Percentiles rank a stretch among this genome's conserved stretches.
These are phyloP conservation scores for Fusarium albidum DNA, from an alignment of 2,329 filamentous ascomycete species.

Conservation along the genomic window DNA sequence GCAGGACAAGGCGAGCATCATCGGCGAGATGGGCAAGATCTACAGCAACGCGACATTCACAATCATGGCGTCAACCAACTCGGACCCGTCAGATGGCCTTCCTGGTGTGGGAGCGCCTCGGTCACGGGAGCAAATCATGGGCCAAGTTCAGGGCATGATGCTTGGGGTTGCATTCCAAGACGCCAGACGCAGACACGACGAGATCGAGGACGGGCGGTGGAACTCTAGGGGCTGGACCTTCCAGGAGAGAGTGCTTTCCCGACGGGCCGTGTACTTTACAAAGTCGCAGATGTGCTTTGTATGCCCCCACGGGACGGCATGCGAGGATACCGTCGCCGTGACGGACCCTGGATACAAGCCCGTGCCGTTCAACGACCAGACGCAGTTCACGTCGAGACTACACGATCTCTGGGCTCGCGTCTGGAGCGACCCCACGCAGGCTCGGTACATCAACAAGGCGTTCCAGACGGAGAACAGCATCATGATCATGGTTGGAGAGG, in stretches of 20 bases:
- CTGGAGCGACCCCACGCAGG: constrained; percentile 18
- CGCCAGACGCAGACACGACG: not conserved
- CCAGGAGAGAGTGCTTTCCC: constrained; percentile 19
- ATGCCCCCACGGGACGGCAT: constrained; percentile 9
- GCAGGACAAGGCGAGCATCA: constrained; percentile 15
- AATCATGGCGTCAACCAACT: constrained; percentile 20
- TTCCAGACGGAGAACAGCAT: constrained; percentile 11
- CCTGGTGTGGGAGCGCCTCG: constrained; percentile 5
- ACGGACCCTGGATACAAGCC: not conserved
- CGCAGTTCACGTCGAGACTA: constrained; percentile 6
- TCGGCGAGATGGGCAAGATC: constrained; percentile 15
- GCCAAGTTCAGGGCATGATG: constrained; percentile 1
- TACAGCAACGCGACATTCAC: constrained; percentile 17
- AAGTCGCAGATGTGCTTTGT: constrained; percentile 20
- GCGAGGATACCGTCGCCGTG: constrained; percentile 5
- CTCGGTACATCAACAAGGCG: constrained; percentile 3
- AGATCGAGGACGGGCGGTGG: constrained; percentile 15
- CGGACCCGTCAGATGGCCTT: constrained; percentile 9
- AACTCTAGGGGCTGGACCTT: constrained; percentile 22
- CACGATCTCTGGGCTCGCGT: constrained; percentile 6
- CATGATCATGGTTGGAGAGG: constrained; percentile 13
- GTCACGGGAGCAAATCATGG: not conserved
- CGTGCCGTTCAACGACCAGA: constrained; percentile 1
- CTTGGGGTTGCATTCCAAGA: constrained; percentile 15
- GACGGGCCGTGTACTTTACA: constrained; percentile 16